Evolutionary conservation across 2,329 filamentous ascomycete genomes (phyloP), one percentile per base, ranked within the genome.

Genomic region (Aspergillus pseudoviridinutans): DNA sequence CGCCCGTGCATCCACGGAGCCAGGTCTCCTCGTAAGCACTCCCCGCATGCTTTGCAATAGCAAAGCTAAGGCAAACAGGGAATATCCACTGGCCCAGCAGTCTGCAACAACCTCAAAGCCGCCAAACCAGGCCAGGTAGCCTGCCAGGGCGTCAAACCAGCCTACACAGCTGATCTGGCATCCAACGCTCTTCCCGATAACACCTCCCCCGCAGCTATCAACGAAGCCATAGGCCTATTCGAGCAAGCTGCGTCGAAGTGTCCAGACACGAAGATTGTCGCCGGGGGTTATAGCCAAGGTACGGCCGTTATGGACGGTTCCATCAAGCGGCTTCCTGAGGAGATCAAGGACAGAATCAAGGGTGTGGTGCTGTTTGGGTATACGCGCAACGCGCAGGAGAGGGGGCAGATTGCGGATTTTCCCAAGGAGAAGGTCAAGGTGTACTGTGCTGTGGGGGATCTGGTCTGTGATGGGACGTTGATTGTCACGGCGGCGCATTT

Each of bases 1-100:
- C 59, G 78, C 79, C 9, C 75, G 79, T 47, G 80, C 78, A 27
- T 80, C 79, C 10, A 77, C 74, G 12, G 80, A 82, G 60, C 62
- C 68, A 4, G 80, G 80, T 17, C 80, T 81, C 66, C 75, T 82
- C 64, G 78, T 79, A 68, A n/a, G 41, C 7, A 7, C 20, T 4
- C n/a, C 2, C 7, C 6, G 14, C n/a, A n/a, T 20, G 17, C 14
- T 22, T 0, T n/a, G 3, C 7, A 29, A 42, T 42, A 6, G 3
- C 41, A 42, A n/a, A 17, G 28, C 47, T 57, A 9, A 57, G 2
- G 0, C 4, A 1, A 1, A n/a, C n/a, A 59, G 57, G 57, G 57
- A 7, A 22, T 50, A 5, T 59, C 57, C 17, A 59, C 54, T 3
- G 57, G 57, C 1, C 57, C 57, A 5, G 57, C 32, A 8, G 50